These are phyloP conservation scores for Colletotrichum sp. DNA, from an alignment of 2,329 filamentous ascomycete genomes.

Conservation along the genomic window DNA sequence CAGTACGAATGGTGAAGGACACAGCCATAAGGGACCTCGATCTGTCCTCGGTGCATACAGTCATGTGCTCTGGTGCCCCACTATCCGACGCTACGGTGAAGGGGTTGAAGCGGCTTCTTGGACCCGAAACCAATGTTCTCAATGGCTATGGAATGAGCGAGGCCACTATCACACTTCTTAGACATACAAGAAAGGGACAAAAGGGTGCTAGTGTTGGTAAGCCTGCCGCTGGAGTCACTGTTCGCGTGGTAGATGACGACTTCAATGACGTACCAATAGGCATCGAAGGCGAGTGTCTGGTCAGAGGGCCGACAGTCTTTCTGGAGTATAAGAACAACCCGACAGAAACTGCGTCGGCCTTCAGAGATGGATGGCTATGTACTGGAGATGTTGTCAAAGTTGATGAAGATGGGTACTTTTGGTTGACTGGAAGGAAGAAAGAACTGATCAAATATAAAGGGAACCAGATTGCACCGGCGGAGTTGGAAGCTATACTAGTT, in stretches of 20 bases:
- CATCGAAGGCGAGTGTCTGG: not conserved
- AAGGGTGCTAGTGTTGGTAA: slow-evolving; percentile 1
- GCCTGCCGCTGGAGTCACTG: not conserved
- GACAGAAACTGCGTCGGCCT: slow-evolving; percentile 19
- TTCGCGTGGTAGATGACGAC: not conserved
- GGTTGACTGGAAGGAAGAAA: slow-evolving; percentile 34
- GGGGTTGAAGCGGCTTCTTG: slow-evolving; percentile 14
- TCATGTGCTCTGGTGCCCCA: not conserved
- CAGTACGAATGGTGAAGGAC: slow-evolving; percentile 26
- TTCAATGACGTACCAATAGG: not conserved
- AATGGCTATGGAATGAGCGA: slow-evolving; percentile 31
- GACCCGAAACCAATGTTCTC: slow-evolving; percentile 17
- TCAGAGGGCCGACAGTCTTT: not conserved
- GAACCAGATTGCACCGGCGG: slow-evolving; percentile 34
- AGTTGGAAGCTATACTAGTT: slow-evolving; percentile 30
- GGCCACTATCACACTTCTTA: slow-evolving; percentile 23
- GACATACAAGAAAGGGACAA: slow-evolving; percentile 21
- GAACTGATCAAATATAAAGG: slow-evolving; percentile 37
- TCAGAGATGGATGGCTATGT: slow-evolving; percentile 31
- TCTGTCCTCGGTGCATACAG: not conserved
- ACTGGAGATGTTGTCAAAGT: slow-evolving; percentile 33
- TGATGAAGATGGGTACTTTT: slow-evolving; percentile 33
- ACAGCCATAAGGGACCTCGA: not conserved
- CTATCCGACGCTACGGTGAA: slow-evolving; percentile 23
- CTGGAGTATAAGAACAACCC: not conserved